phyloP scores from a whole-genome alignment of 2,329 filamentous ascomycete species.

The Cytospora chrysosperma region DNA sequence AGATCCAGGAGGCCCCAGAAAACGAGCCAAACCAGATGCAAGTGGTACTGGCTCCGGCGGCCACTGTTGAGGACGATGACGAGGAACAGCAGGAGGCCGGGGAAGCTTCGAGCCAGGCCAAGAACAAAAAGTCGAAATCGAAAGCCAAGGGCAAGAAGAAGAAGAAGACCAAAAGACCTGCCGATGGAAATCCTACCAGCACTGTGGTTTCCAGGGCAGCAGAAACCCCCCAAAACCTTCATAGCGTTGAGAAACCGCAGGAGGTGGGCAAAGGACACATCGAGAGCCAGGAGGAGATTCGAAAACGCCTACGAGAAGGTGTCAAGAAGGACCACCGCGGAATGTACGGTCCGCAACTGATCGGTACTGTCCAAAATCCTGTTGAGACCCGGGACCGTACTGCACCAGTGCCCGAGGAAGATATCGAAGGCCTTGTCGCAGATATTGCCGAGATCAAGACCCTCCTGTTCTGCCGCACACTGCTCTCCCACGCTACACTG shows the following conservation, averaged over 20 bases:
- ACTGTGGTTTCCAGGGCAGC: constrained; percentile 19
- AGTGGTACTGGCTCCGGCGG: not conserved
- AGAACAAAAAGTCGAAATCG: not conserved
- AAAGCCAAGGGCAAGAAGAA: constrained; percentile 13
- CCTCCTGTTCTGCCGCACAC: constrained; percentile 47
- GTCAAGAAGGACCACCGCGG: constrained; percentile 36
- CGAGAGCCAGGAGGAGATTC: constrained; percentile 41
- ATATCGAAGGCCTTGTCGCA: constrained; percentile 41
- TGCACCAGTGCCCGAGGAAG: constrained; percentile 40
- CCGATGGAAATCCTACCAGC: not conserved
- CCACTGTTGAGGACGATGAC: not conserved
- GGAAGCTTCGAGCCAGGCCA: not conserved
- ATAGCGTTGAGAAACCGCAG: constrained; percentile 15
- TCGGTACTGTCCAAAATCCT: constrained; percentile 35
- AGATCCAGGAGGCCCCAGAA: not conserved
- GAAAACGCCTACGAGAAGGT: constrained; percentile 40
- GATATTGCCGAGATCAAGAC: constrained; percentile 51
- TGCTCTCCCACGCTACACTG: constrained; percentile 45
- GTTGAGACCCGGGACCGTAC: constrained; percentile 33
- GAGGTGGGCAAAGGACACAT: constrained; percentile 40
- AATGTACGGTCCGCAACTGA: constrained; percentile 34
- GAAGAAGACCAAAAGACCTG: constrained; percentile 1
- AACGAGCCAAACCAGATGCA: not conserved
- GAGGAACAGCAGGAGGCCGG: not conserved
- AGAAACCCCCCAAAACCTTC: constrained; percentile 30